Conservation (phyloP, 345 rosid genomes). For the Citropsis articulata region DNA sequence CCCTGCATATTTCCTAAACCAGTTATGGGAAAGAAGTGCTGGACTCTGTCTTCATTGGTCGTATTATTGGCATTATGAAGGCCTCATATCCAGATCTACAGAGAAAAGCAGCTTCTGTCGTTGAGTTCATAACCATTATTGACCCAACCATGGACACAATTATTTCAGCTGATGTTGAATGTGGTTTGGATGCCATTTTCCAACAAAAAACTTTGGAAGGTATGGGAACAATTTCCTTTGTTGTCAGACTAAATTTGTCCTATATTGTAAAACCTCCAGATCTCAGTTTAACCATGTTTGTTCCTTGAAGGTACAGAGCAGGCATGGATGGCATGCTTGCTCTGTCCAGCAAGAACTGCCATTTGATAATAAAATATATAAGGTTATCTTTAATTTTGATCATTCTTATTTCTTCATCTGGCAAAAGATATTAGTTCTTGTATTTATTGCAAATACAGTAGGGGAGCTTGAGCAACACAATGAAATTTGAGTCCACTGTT, state of each 20-base stretch:
- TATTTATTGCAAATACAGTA: not conserved
- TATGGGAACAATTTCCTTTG: constrained; percentile 19
- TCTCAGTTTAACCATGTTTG: constrained; percentile 1
- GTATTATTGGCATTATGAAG: constrained; percentile 61
- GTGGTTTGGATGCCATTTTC: constrained; percentile 58
- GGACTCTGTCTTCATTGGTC: constrained; percentile 51
- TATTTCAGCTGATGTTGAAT: constrained; percentile 46
- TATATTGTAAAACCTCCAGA: not conserved
- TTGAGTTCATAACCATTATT: constrained; percentile 51
- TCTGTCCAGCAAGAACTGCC: not conserved
- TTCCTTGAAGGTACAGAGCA: not conserved
- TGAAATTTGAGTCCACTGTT: not conserved
- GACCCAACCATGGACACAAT: constrained; percentile 42
- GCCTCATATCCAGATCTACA: constrained; percentile 50
- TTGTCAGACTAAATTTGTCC: not conserved
- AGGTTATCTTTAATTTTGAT: not conserved
- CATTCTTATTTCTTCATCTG: not conserved
- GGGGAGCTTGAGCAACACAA: not conserved
- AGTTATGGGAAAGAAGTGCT: constrained; percentile 42
- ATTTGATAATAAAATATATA: not conserved
- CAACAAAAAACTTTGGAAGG: constrained; percentile 59
- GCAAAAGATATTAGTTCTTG: not conserved
- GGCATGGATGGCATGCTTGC: not conserved
- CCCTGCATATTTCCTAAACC: constrained; percentile 16
- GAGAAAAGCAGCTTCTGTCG: constrained; percentile 65